Conservation (phyloP, 2,329 filamentous ascomycete genomes). For the Colletotrichum tropicicola region DNA sequence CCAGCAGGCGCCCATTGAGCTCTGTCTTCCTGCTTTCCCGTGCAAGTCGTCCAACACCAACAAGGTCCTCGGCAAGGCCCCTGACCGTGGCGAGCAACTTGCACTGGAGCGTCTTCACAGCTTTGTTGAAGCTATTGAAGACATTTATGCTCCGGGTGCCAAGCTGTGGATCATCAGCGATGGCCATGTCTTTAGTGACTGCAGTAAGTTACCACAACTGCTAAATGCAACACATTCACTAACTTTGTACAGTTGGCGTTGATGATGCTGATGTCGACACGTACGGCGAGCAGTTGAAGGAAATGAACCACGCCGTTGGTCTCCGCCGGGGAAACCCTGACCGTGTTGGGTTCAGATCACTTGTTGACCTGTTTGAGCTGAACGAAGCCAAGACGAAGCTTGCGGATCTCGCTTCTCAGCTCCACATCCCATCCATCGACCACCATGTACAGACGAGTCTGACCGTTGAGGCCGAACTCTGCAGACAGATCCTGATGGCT, state of each 20-base stretch:
- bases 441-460: conserved; percentile 38
- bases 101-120: conserved; percentile 40
- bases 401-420: background rate
- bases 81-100: conserved; percentile 45
- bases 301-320: conserved; percentile 43
- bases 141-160: conserved; percentile 42
- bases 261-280: conserved; percentile 51
- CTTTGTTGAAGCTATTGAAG: conserved; percentile 40
- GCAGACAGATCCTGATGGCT: conserved; percentile 43
- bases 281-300: conserved; percentile 46
- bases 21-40: conserved; percentile 48
- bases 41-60: conserved; percentile 48
- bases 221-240: background rate
- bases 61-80: conserved; percentile 42
- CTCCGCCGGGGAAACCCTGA: conserved; percentile 33
- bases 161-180: conserved; percentile 48
- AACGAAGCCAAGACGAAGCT: conserved; percentile 42
- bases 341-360: conserved; percentile 39
- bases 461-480: conserved; percentile 39
- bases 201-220: conserved; percentile 39
- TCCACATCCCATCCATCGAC: conserved; percentile 44
- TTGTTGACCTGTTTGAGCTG: conserved; percentile 42
- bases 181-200: conserved; percentile 52
- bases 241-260: conserved; percentile 44
- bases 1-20: conserved; percentile 33